A percentile compares a stretch with the other conserved stretches of the same genome.
Evolutionary conservation across 1,284 basidiomycete genomes (phyloP).

Genomic region (Mycocalia duriaeana): DNA sequence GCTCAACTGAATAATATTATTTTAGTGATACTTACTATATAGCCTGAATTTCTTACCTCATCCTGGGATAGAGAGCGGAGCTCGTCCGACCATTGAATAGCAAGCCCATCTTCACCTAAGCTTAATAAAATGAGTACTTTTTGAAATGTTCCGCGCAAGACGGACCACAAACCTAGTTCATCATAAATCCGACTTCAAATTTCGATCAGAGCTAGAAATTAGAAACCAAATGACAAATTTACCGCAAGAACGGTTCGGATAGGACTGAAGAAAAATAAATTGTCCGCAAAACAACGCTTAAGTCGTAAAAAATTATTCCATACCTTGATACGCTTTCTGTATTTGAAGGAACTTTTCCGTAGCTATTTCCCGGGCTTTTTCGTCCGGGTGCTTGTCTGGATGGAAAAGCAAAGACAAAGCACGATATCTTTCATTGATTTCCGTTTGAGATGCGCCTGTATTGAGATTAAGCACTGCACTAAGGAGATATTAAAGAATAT

Average conservation of each 20-base stretch:
- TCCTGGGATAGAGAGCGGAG: conserved; percentile 41
- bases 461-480: conserved; percentile 70
- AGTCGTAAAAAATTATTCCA: conserved; percentile 11
- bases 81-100: conserved; percentile 35
- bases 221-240: conserved; percentile 16
- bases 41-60: conserved; percentile 39
- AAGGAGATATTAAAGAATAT: too few relatives aligned
- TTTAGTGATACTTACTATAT: neutral
- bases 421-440: conserved; percentile 71
- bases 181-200: conserved; percentile 66
- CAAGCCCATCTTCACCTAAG: conserved; percentile 52
- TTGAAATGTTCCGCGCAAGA: too few relatives aligned
- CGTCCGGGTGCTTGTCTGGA: conserved; percentile 77
- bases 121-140: too few relatives aligned
- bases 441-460: conserved; percentile 53
- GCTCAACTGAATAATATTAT: neutral
- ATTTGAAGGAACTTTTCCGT: conserved; percentile 67
- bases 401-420: conserved; percentile 76
- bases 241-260: conserved; percentile 72
- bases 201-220: conserved; percentile 6
- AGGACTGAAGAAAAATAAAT: conserved; percentile 43
- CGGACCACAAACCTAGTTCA: conserved; percentile 47
- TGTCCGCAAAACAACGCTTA: conserved; percentile 6
- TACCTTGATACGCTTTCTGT: conserved; percentile 76
- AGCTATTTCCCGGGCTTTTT: conserved; percentile 52